A percentile compares a stretch with the other conserved stretches of the same genome.
Conservation (phyloP, 2,329 filamentous ascomycete genomes). For the Aschersonia sp. region DNA sequence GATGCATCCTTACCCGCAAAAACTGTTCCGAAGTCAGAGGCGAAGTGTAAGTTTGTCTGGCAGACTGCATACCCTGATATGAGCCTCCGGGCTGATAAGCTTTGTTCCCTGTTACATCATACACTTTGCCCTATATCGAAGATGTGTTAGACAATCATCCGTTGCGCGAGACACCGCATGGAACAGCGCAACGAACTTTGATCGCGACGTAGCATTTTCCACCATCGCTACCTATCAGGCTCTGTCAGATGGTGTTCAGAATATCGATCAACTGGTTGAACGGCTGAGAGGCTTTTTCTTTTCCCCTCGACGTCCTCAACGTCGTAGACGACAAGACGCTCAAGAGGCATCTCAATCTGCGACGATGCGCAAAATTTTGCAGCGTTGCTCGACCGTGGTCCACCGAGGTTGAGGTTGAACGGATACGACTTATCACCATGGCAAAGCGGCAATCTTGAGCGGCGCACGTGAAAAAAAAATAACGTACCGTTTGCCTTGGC, state of each 20-base stretch:
- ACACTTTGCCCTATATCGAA: slow-evolving; percentile 61
- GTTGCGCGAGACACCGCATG: too few species aligned
- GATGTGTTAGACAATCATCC: background rate
- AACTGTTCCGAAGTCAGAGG: slow-evolving; percentile 35
- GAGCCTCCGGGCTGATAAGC: slow-evolving; percentile 70
- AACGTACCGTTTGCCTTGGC: slow-evolving; percentile 66
- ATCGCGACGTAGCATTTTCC: slow-evolving; percentile 54
- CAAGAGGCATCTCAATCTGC: too few species aligned
- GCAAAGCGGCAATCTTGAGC: background rate
- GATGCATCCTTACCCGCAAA: slow-evolving; percentile 95
- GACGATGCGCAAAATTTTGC: too few species aligned
- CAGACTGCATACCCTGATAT: slow-evolving; percentile 57
- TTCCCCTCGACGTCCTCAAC: too few species aligned
- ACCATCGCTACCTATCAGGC: slow-evolving; percentile 42
- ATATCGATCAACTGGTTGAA: too few species aligned
- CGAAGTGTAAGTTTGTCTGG: background rate
- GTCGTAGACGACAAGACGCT: too few species aligned
- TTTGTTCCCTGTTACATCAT: slow-evolving; percentile 83
- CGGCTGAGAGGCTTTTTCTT: too few species aligned
- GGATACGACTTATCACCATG: background rate
- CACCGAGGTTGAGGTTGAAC: too few species aligned
- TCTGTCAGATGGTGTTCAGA: too few species aligned
- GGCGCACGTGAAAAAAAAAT: background rate
- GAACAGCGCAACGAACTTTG: slow-evolving; percentile 33
- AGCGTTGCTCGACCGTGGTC: too few species aligned